phyloP scores from a whole-genome alignment of 2,329 filamentous ascomycete genomes.

The Exophiala alcalophila region DNA sequence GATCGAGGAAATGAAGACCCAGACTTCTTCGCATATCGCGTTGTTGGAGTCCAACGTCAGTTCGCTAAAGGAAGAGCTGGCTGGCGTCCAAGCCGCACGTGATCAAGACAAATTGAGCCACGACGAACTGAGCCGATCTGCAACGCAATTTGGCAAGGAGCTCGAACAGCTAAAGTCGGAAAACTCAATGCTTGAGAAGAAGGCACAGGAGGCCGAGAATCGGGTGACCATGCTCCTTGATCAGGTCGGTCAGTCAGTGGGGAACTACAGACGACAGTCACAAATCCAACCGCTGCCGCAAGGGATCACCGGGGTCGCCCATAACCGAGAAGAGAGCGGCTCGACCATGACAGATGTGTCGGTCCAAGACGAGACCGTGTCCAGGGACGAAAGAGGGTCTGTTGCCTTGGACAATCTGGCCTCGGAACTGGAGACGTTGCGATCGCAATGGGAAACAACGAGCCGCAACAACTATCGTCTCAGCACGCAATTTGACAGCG shows the following conservation, averaged over 20 bases:
- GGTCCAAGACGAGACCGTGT: slow-evolving; percentile 40
- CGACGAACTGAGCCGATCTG: slow-evolving; percentile 57
- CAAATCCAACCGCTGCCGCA: slow-evolving; percentile 40
- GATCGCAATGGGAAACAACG: slow-evolving; percentile 90
- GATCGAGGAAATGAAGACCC: slow-evolving; percentile 66
- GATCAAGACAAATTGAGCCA: slow-evolving; percentile 59
- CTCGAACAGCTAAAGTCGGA: slow-evolving; percentile 80
- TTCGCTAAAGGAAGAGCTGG: slow-evolving; percentile 67
- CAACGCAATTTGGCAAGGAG: slow-evolving; percentile 60
- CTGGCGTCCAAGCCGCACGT: slow-evolving; percentile 64
- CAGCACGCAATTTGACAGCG: slow-evolving; percentile 86
- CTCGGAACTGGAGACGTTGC: slow-evolving; percentile 83
- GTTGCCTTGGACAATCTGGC: slow-evolving; percentile 85
- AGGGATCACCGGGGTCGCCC: slow-evolving; percentile 21
- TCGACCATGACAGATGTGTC: slow-evolving; percentile 40
- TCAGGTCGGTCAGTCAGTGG: slow-evolving; percentile 89
- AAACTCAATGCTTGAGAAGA: slow-evolving; percentile 74
- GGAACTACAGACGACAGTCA: slow-evolving; percentile 82
- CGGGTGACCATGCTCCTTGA: slow-evolving; percentile 91
- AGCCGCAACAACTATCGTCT: slow-evolving; percentile 93
- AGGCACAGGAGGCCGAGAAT: slow-evolving; percentile 84
- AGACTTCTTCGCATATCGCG: slow-evolving; percentile 63
- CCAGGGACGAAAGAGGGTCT: slow-evolving; percentile 57
- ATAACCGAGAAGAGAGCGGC: slow-evolving; percentile 32
- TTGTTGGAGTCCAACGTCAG: slow-evolving; percentile 70